Evolutionary conservation across 2,329 filamentous ascomycete species (phyloP), one percentile per base, ranked within the genome.

Genomic region (Ilyonectria robusta): DNA sequence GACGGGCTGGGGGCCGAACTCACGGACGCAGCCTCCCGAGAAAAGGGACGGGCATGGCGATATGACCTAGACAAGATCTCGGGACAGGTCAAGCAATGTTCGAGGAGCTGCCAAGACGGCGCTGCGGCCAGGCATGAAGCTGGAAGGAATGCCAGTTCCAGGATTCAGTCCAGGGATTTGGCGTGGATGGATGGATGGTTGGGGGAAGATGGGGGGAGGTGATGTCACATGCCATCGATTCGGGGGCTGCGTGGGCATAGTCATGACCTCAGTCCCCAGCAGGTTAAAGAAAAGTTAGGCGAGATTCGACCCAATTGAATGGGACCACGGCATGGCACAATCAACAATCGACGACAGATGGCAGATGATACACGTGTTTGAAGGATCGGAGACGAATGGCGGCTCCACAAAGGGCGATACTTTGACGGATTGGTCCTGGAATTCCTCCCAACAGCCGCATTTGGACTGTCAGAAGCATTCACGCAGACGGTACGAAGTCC

Each of bases 21-120:
- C 73, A 88, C 86, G 84, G 81, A 74, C 86, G 84, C 61, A 87
- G 81, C 70, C 85, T 84, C 59, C 86, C 86, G 35, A 88, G 78
- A 68, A 88, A 87, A 9, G 85, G 86, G 56, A 88, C 81, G 56
- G 86, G 80, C 86, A 88, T 88, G 58, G 64, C 78, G 74, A 69
- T 59, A 40, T 21, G 63, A 62, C 63, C 60, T 65, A 59, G 42
- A 51, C 33, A 35, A 64, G 50, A 51, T 59, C 46, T 53, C 47
- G 21, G 53, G 15, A 31, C 31, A 62, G 42, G 35, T 46, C n/a
- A 35, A 35, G 19, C n/a, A 35, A 35, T 17, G 19, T 26, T 47
- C 23, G 15, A 23, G 44, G 35, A 60, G 59, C 47, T 59, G 54
- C 35, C 59, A 55, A 59, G 62, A 66, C 63, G 48, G 64, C 47